These are phyloP conservation scores for Inonotus hispidus DNA, from an alignment of 1,284 basidiomycete genomes.

Conservation along the genomic window DNA sequence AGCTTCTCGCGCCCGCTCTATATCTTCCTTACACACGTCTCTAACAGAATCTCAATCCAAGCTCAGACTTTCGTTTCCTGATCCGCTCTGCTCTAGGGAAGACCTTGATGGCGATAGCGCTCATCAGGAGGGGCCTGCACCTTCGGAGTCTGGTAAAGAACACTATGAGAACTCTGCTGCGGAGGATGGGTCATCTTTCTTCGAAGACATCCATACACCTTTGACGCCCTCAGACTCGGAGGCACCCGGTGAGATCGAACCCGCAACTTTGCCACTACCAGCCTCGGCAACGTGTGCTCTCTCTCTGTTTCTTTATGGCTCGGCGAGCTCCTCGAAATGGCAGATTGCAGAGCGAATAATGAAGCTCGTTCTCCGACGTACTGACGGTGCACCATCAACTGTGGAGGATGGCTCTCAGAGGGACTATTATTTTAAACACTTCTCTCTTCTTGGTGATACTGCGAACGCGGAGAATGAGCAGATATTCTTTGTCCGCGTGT, in stretches of 20 bases:
- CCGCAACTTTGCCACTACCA: background rate
- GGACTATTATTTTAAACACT: slow-evolving; percentile 6
- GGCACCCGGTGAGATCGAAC: slow-evolving; percentile 1
- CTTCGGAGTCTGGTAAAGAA: slow-evolving; percentile 2
- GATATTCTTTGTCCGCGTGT: background rate
- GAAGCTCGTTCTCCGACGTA: slow-evolving; percentile 3
- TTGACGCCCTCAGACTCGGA: slow-evolving; percentile 13
- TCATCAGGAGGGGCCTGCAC: background rate
- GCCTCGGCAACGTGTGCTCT: slow-evolving; percentile 6
- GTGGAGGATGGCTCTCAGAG: slow-evolving; percentile 4
- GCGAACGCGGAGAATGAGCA: background rate
- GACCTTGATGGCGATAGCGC: slow-evolving; percentile 3
- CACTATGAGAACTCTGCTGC: slow-evolving; percentile 3
- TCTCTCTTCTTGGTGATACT: background rate
- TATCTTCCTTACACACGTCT: slow-evolving; percentile 11
- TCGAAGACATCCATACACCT: slow-evolving; percentile 11
- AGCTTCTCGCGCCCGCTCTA: slow-evolving; percentile 14
- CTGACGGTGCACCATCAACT: background rate
- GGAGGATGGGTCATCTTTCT: slow-evolving; percentile 10
- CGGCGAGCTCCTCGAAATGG: slow-evolving; percentile 17
- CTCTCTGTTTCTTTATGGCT: slow-evolving; percentile 14
- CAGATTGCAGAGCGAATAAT: slow-evolving; percentile 15
- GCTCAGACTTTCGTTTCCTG: slow-evolving; percentile 20
- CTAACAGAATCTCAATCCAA: slow-evolving; percentile 19
- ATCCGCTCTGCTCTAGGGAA: slow-evolving; percentile 14